Evolutionary conservation across 2,329 filamentous ascomycete species (phyloP), one percentile per base, ranked within the genome.

Genomic region (Calonectria henricotiae): DNA sequence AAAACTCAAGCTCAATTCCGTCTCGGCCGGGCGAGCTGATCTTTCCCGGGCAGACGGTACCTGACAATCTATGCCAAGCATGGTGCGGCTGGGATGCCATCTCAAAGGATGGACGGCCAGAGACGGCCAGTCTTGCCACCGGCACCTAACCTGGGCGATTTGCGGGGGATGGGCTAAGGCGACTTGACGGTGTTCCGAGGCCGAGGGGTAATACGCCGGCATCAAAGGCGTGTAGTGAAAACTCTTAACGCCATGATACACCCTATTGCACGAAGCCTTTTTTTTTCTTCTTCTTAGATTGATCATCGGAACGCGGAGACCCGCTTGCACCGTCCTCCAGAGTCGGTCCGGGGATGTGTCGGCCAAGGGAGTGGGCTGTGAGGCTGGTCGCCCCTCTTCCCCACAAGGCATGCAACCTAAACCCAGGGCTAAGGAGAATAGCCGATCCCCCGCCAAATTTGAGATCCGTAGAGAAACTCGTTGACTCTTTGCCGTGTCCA

Each of bases 371-470:
- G 44, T 44, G 51, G 65, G 23, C 61, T 37, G 20, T 65, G 67
- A 69, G 62, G 67, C 62, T 69, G 67, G 67, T 44, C n/a, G n/a
- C n/a, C 12, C 46, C 62, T 63, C 61, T 54, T 39, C 39, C 46
- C 67, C 67, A 69, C 67, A 69, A 55, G 67, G 62, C 67, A 62
- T 63, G 60, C 32, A 46, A 44, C 41, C 62, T 44, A 49, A 62
- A 47, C 37, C 51, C 12, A 62, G 35, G 47, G 5, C 35, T 44
- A 44, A 44, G 43, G 25, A 64, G 25, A 61, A 46, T 13, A 49
- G 54, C 39, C 70, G 68, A 77, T 77, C 73, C 72, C 75, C 71
- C 72, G 73, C 72, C 71, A 51, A 76, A 73, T 35, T 70, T 74
- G 54, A 77, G 76, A 77, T 77, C 76, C 67, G 32, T 41, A 76